Percentiles rank a stretch among this genome's conserved stretches.
Conservation (phyloP, 169 alveolate species). For the Plasmodium adleri region DNA sequence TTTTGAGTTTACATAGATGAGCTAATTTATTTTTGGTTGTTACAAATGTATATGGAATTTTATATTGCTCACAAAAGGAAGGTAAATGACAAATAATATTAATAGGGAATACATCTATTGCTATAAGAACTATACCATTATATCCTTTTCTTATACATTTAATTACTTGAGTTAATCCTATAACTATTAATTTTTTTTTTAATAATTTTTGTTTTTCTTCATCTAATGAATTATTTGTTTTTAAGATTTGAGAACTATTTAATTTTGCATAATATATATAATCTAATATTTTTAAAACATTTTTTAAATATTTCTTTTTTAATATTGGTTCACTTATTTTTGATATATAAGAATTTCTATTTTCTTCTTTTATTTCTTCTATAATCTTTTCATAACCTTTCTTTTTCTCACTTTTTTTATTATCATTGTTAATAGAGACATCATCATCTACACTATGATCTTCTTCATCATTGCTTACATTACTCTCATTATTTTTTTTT, state of each 20-base stretch:
- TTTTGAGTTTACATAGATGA: conserved; percentile 94
- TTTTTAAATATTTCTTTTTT: conserved; percentile 50
- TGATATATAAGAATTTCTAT: conserved; percentile 32
- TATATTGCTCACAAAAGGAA: conserved; percentile 94
- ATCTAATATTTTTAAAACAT: conserved; percentile 51
- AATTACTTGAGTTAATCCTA: conserved; percentile 97
- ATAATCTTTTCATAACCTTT: conserved; percentile 29
- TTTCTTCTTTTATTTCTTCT: conserved; percentile 60
- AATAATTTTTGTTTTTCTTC: conserved; percentile 48
- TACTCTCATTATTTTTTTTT: neutral
- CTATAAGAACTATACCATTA: conserved; percentile 93
- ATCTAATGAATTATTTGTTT: conserved; percentile 35
- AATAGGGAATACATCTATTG: conserved; percentile 97
- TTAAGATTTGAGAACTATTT: conserved; percentile 29
- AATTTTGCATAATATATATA: conserved; percentile 52
- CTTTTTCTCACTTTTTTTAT: neutral
- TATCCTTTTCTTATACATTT: conserved; percentile 94
- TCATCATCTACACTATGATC: conserved; percentile 1
- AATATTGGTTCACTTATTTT: conserved; percentile 60
- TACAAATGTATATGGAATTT: conserved; percentile 94
- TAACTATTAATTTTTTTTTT: conserved; percentile 39
- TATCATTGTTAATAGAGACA: neutral
- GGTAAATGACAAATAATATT: conserved; percentile 97
- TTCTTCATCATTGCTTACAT: conserved; percentile 2
- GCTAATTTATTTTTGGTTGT: conserved; percentile 94